These are phyloP conservation scores for Theobroma cacao DNA, from an alignment of 345 rosid genomes.

Conservation along the genomic window DNA sequence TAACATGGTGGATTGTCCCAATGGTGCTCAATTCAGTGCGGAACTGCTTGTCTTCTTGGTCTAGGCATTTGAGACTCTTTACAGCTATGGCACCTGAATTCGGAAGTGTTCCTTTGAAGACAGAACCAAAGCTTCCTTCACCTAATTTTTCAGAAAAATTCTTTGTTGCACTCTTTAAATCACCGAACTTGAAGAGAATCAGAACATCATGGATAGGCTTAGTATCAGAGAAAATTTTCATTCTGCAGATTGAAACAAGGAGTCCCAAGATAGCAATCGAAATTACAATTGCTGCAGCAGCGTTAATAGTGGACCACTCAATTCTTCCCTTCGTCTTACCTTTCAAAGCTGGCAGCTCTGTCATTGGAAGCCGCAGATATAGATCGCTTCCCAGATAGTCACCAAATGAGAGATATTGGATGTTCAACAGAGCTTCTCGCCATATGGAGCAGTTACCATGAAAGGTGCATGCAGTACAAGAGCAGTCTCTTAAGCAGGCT, in stretches of 20 bases:
- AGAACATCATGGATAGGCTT: background rate
- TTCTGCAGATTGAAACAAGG: background rate
- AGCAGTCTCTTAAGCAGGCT: conserved; percentile 38
- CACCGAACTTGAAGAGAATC: background rate
- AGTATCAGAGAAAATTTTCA: background rate
- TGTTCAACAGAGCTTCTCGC: conserved; percentile 1
- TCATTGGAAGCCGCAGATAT: background rate
- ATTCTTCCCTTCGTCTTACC: background rate
- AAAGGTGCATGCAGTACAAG: conserved; percentile 43
- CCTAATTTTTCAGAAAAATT: conserved; percentile 51
- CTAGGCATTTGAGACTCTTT: conserved; percentile 55
- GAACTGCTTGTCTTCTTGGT: conserved; percentile 50
- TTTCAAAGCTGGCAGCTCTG: background rate
- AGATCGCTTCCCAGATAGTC: background rate
- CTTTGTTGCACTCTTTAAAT: conserved; percentile 33
- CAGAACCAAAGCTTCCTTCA: conserved; percentile 63
- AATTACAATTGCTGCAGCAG: conserved; percentile 5
- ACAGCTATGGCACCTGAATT: conserved; percentile 48
- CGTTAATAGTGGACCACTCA: background rate
- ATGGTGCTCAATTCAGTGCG: conserved; percentile 9
- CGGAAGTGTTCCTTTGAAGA: conserved; percentile 45
- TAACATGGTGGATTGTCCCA: conserved; percentile 9
- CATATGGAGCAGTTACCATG: conserved; percentile 5
- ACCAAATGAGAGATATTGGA: background rate
- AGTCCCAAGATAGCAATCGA: background rate